Evolutionary conservation across 2,329 filamentous ascomycete genomes (phyloP).

Genomic region (Whalleya microplaca): DNA sequence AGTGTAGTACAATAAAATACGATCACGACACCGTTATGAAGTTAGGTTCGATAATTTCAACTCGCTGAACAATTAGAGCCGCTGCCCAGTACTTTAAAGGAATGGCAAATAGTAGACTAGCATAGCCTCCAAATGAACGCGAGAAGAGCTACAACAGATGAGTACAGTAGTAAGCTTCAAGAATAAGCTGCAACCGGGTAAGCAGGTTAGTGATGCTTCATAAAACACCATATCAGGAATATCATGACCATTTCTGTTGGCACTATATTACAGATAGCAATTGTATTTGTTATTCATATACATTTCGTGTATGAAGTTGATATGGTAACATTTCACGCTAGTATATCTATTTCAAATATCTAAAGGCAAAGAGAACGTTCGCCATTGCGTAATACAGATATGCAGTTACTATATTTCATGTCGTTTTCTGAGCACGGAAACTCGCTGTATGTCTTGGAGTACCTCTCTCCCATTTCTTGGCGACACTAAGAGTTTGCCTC

Average conservation of each 20-base stretch:
- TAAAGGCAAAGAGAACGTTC: background rate
- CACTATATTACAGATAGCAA: background rate
- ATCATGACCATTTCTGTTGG: background rate
- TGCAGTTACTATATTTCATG: background rate
- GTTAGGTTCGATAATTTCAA: background rate
- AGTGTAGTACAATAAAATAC: background rate
- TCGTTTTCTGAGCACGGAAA: background rate
- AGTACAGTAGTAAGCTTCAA: background rate
- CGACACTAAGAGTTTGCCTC: background rate
- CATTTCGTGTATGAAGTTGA: background rate
- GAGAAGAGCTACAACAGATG: background rate
- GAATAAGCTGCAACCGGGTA: background rate
- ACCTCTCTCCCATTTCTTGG: background rate
- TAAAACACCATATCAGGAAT: background rate
- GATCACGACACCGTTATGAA: background rate
- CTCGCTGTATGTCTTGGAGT: background rate
- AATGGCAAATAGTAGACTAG: background rate
- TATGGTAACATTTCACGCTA: background rate
- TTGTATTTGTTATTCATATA: background rate
- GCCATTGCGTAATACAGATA: background rate
- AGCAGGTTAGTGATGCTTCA: background rate
- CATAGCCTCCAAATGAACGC: background rate
- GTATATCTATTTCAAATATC: background rate
- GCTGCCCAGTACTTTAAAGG: background rate
- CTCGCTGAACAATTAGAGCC: background rate